These are phyloP conservation scores for Schwanniomyces sp. DNA, from an alignment of 805 yeast genomes.

Conservation along the genomic window DNA sequence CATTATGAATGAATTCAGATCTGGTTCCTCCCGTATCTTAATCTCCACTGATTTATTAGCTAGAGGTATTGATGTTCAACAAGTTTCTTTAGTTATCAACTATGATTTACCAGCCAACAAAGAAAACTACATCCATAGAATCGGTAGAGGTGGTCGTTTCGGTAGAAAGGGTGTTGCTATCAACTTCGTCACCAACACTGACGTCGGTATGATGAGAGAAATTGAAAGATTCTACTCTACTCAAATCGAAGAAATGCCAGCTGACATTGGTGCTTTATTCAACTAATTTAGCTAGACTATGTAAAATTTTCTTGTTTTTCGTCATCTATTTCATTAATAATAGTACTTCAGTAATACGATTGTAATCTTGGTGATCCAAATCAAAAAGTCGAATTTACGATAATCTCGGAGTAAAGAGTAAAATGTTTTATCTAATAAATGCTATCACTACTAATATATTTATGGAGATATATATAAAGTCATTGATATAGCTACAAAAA, in stretches of 20 bases:
- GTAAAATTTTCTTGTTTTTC: conserved; percentile 3
- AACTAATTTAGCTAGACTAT: conserved; percentile 19
- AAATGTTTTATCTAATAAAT: neutral
- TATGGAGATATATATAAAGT: neutral
- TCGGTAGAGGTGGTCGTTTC: conserved; percentile 98
- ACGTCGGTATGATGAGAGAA: conserved; percentile 72
- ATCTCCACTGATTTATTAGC: conserved; percentile 96
- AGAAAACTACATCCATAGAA: conserved; percentile 95
- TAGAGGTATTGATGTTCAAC: conserved; percentile 97
- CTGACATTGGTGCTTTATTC: conserved; percentile 55
- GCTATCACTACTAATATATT: neutral
- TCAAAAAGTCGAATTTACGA: too few species aligned
- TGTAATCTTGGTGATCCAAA: neutral
- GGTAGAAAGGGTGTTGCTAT: conserved; percentile 99
- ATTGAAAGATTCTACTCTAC: conserved; percentile 89
- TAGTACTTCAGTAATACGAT: neutral
- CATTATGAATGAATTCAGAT: conserved; percentile 94
- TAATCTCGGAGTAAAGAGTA: too few species aligned
- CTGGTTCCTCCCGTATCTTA: conserved; percentile 89
- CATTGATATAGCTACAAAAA: neutral
- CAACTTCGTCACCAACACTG: conserved; percentile 85
- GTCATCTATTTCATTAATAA: conserved; percentile 2
- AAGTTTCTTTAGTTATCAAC: conserved; percentile 91
- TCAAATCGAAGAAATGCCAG: conserved; percentile 92
- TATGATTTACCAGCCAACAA: conserved; percentile 88